phyloP scores from a whole-genome alignment of 352 stramenopile species.

The Saprolegnia diclina region DNA sequence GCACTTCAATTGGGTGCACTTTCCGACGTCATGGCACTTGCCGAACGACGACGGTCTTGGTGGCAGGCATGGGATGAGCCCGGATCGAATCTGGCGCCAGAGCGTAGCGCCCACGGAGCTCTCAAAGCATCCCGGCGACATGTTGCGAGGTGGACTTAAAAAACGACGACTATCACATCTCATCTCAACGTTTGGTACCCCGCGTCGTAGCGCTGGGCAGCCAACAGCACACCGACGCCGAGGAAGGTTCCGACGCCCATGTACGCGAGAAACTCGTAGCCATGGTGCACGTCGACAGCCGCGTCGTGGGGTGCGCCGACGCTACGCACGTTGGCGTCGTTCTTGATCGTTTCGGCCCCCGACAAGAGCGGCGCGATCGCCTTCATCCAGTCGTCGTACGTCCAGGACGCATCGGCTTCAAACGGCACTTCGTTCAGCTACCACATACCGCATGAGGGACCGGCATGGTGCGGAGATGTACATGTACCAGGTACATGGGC shows the following conservation, averaged over 20 bases:
- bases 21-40: background rate
- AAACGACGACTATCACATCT: background rate
- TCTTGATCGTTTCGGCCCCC: background rate
- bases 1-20: background rate
- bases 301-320: background rate
- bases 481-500: slow-evolving; percentile 49
- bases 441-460: background rate
- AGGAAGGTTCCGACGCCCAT: background rate
- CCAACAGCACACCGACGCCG: background rate
- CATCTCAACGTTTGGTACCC: slow-evolving; percentile 10
- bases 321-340: background rate
- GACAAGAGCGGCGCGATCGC: slow-evolving; percentile 34
- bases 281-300: background rate
- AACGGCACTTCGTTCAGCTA: slow-evolving; percentile 69
- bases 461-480: background rate
- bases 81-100: background rate
- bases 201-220: slow-evolving; percentile 5
- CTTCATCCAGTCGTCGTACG: slow-evolving; percentile 52
- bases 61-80: background rate
- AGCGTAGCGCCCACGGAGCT: background rate
- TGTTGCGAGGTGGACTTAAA: background rate
- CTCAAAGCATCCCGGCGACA: background rate
- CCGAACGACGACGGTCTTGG: background rate
- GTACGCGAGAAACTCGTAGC: slow-evolving; percentile 13
- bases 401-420: slow-evolving; percentile 41